Evolutionary conservation across 2,329 filamentous ascomycete genomes (phyloP).

Genomic region (Stachybotrys chlorohalonatus): DNA sequence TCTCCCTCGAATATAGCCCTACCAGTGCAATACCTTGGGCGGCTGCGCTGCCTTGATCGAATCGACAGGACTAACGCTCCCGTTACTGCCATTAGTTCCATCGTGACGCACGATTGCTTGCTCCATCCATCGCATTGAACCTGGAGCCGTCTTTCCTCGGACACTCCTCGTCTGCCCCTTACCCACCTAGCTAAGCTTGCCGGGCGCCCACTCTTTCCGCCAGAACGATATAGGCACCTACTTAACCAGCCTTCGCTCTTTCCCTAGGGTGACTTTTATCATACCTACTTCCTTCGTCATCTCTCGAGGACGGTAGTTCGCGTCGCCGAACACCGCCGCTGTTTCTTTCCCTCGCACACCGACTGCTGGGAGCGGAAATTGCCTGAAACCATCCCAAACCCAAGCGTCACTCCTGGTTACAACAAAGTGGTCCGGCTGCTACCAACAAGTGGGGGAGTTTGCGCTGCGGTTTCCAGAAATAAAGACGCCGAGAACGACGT

Average conservation of each 20-base stretch:
- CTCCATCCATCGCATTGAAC: not conserved
- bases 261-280: too few relatives aligned
- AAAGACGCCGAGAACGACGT: not conserved
- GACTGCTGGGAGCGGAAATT: not conserved
- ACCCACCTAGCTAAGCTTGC: not conserved
- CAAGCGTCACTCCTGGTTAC: not conserved
- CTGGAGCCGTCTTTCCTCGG: too few relatives aligned
- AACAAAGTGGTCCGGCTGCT: not conserved
- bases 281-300: too few relatives aligned
- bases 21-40: too few relatives aligned
- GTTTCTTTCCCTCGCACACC: too few relatives aligned
- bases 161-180: too few relatives aligned
- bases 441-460: not conserved
- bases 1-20: too few relatives aligned
- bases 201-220: not conserved
- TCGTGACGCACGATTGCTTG: not conserved
- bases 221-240: not conserved
- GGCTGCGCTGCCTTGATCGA: not conserved
- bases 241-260: too few relatives aligned
- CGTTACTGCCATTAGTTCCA: not conserved
- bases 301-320: too few relatives aligned
- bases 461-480: not conserved
- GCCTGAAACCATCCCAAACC: too few relatives aligned
- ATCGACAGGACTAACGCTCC: not conserved
- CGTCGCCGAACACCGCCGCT: too few relatives aligned